Percentiles rank a stretch among this genome's conserved stretches.
Conservation (phyloP, 2,329 filamentous ascomycete genomes). For the Xylariaceae sp. region DNA sequence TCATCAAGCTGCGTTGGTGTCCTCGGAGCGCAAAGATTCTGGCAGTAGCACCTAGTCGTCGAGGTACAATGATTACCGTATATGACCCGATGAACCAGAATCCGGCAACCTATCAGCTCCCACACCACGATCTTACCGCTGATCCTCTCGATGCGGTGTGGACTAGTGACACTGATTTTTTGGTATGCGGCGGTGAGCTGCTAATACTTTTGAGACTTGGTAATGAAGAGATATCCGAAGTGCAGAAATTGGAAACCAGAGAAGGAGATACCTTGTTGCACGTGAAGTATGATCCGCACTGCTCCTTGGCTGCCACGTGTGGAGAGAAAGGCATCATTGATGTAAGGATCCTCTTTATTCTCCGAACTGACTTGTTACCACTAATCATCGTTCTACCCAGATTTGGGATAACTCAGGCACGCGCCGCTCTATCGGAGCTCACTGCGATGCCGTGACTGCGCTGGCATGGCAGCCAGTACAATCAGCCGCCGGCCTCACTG, state of each 20-base stretch:
- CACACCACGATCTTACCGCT: conserved; percentile 45
- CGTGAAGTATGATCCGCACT: conserved; percentile 51
- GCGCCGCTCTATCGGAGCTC: conserved; percentile 52
- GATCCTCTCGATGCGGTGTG: conserved; percentile 55
- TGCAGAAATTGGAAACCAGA: conserved; percentile 48
- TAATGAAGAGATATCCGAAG: conserved; percentile 42
- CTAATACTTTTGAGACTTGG: conserved; percentile 46
- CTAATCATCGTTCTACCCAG: conserved; percentile 29
- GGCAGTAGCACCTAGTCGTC: conserved; percentile 51
- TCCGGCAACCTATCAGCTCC: conserved; percentile 44
- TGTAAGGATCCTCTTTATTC: conserved; percentile 41
- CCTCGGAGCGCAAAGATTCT: conserved; percentile 50
- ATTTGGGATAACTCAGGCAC: conserved; percentile 53
- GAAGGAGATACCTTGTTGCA: conserved; percentile 50
- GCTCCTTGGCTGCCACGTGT: conserved; percentile 52
- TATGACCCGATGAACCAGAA: conserved; percentile 43
- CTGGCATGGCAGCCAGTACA: conserved; percentile 57
- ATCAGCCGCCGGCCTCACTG: conserved; percentile 24
- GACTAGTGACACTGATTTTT: conserved; percentile 54
- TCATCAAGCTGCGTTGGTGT: conserved; percentile 59
- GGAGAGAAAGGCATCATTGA: conserved; percentile 56
- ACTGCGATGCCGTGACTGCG: conserved; percentile 53
- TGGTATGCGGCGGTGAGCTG: conserved; percentile 53
- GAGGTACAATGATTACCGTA: conserved; percentile 51
- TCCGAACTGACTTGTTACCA: neutral